These are phyloP conservation scores for Anthracocystis walkeri DNA, from an alignment of 1,284 basidiomycete genomes.

Conservation along the genomic window DNA sequence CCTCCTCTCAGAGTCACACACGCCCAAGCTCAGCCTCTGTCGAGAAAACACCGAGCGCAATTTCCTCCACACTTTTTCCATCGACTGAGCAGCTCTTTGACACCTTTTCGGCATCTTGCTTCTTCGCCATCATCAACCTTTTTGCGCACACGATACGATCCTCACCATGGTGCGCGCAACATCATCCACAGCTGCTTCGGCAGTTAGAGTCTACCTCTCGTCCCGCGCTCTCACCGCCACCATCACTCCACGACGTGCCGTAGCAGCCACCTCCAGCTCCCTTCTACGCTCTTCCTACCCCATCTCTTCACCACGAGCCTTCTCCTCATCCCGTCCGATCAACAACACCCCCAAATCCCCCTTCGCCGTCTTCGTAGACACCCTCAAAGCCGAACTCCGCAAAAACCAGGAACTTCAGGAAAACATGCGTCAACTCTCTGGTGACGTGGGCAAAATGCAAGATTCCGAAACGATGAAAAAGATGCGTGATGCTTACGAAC, in stretches of 20 bases:
- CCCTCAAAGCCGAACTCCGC: conserved; percentile 87
- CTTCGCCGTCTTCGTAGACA: conserved; percentile 95
- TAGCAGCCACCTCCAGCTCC: not conserved
- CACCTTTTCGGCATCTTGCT: not conserved
- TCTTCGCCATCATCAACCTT: not conserved
- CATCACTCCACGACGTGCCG: not conserved
- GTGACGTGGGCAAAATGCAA: conserved; percentile 95
- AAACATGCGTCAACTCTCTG: conserved; percentile 95
- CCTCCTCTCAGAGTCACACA: too few relatives aligned
- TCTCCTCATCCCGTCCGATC: conserved; percentile 11
- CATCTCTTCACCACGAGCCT: conserved; percentile 12
- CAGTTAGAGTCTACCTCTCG: conserved; percentile 22
- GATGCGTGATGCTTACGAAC: conserved; percentile 90
- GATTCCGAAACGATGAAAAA: conserved; percentile 96
- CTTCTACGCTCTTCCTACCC: too few relatives aligned
- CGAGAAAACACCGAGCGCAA: not conserved
- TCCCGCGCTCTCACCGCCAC: conserved; percentile 15
- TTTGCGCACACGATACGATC: not conserved
- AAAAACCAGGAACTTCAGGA: conserved; percentile 96
- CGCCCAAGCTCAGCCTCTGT: not conserved
- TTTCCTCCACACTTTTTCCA: conserved; percentile 4
- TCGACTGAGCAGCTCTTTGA: not conserved
- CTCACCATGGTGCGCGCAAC: conserved; percentile 26
- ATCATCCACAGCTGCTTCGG: conserved; percentile 3
- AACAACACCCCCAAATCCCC: conserved; percentile 74